These are phyloP conservation scores for Talaromyces rugulosus DNA, from an alignment of 2,329 filamentous ascomycete genomes.

Conservation along the genomic window DNA sequence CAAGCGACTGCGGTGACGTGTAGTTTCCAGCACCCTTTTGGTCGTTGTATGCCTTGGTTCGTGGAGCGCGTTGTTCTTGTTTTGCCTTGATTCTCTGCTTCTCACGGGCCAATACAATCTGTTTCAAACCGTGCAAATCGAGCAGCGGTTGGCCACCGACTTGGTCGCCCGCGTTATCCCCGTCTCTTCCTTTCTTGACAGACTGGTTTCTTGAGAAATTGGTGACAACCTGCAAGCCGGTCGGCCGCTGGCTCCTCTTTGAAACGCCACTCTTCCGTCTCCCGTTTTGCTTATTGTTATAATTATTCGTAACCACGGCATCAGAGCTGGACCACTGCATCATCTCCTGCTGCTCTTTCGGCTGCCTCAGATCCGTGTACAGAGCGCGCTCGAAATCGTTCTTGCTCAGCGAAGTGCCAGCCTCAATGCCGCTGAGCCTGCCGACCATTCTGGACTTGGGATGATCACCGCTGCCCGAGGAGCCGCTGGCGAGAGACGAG, in stretches of 20 bases:
- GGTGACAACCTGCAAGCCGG: constrained; percentile 41
- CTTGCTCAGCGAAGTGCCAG: constrained; percentile 6
- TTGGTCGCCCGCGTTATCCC: constrained; percentile 14
- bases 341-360: background rate
- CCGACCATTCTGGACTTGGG: constrained; percentile 8
- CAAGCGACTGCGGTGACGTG: constrained; percentile 15
- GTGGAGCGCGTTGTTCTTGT: background rate
- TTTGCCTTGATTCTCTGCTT: constrained; percentile 26
- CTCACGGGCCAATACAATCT: constrained; percentile 29
- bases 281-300: background rate
- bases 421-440: background rate
- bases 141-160: constrained; percentile 23
- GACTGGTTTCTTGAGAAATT: constrained; percentile 27
- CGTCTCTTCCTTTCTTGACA: background rate
- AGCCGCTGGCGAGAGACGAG: constrained; percentile 27
- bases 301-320: background rate
- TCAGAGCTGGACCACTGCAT: background rate
- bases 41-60: constrained; percentile 10
- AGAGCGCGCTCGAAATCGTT: constrained; percentile 11
- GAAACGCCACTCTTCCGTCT: constrained; percentile 14
- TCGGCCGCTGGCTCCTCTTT: constrained; percentile 26
- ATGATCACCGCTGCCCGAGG: constrained; percentile 1
- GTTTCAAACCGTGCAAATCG: constrained; percentile 35
- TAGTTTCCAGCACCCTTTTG: constrained; percentile 7
- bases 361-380: constrained; percentile 2